A percentile compares a stretch with the other conserved stretches of the same genome.
phyloP scores from a whole-genome alignment of 805 yeast species.

The Saccharomyces jurei region DNA sequence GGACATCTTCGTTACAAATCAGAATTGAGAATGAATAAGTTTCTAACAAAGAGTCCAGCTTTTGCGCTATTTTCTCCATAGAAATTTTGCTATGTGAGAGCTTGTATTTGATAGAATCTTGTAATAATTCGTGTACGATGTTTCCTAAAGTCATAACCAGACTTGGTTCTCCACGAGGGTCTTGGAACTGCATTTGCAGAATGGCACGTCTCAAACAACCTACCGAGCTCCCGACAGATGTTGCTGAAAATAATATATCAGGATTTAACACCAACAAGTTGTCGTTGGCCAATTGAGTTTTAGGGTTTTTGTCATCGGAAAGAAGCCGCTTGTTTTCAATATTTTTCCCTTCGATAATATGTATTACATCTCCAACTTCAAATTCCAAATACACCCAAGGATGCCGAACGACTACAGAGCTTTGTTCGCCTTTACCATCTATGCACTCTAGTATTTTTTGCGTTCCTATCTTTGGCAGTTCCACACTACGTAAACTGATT shows the following conservation, averaged over 20 bases:
- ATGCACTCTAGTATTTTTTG: conserved; percentile 52
- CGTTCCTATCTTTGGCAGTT: conserved; percentile 21
- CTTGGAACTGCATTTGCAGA: conserved; percentile 44
- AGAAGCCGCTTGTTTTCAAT: conserved; percentile 21
- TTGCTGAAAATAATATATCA: conserved; percentile 73
- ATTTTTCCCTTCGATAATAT: conserved; percentile 42
- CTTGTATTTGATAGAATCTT: conserved; percentile 36
- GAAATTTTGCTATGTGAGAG: conserved; percentile 21
- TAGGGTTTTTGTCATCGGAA: conserved; percentile 25
- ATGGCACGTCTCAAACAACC: conserved; percentile 68
- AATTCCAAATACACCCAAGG: conserved; percentile 49
- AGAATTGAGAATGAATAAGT: conserved; percentile 43
- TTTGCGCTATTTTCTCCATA: conserved; percentile 23
- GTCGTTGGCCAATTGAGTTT: conserved; percentile 30
- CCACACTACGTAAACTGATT: conserved; percentile 10
- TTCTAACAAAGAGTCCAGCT: conserved; percentile 36
- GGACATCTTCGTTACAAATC: conserved; percentile 44
- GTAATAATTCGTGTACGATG: conserved; percentile 70
- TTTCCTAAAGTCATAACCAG: conserved; percentile 72
- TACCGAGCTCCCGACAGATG: conserved; percentile 68
- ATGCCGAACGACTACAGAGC: conserved; percentile 49
- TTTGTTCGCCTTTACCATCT: conserved; percentile 28
- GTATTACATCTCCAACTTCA: conserved; percentile 48
- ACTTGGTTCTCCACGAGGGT: conserved; percentile 52
- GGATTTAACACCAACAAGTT: conserved; percentile 78